phyloP scores from a whole-genome alignment of 441 rosid genomes.

The Erodium chrysanthum region DNA sequence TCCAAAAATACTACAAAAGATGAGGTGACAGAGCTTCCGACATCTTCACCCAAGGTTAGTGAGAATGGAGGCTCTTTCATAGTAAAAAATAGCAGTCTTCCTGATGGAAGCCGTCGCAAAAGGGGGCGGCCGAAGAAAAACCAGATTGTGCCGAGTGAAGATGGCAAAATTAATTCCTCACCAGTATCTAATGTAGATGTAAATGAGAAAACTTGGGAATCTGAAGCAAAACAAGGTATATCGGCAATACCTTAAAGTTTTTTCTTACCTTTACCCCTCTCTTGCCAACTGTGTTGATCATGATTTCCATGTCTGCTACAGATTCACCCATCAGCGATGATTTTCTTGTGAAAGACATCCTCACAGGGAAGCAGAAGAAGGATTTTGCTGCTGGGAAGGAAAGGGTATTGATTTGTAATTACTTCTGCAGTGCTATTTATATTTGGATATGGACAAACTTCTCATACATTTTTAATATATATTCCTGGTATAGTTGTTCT shows the following conservation, averaged over 20 bases:
- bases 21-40: slow-evolving; percentile 13
- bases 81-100: background rate
- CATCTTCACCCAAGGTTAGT: slow-evolving; percentile 20
- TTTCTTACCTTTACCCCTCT: slow-evolving; percentile 15
- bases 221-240: slow-evolving; percentile 12
- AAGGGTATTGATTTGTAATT: slow-evolving; percentile 28
- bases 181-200: slow-evolving; percentile 19
- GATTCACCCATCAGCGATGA: slow-evolving; percentile 21
- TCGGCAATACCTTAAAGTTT: background rate
- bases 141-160: slow-evolving; percentile 16
- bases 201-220: slow-evolving; percentile 19
- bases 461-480: background rate
- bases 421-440: background rate
- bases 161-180: background rate
- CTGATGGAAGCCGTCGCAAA: slow-evolving; percentile 23
- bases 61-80: slow-evolving; percentile 16
- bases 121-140: slow-evolving; percentile 30
- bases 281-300: slow-evolving; percentile 17
- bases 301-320: background rate
- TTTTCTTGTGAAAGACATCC: slow-evolving; percentile 16
- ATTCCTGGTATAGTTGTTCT: background rate
- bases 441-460: background rate
- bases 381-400: slow-evolving; percentile 35
- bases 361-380: slow-evolving; percentile 30
- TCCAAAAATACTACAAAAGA: slow-evolving; percentile 9